These are phyloP conservation scores for Paramecium caudatum DNA, from an alignment of 73 alveolate genomes.

Conservation along the genomic window DNA sequence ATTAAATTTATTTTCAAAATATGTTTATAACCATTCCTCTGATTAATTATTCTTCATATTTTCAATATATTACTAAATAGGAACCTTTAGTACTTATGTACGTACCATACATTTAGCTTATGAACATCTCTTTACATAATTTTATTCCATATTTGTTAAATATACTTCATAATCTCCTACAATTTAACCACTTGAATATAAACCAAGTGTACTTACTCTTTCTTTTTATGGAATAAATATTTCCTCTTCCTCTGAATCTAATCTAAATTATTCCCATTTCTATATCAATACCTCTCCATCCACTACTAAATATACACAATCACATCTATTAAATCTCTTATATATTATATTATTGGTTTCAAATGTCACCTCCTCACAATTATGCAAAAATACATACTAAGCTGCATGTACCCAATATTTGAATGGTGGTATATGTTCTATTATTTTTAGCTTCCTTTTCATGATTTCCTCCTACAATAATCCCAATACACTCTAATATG, in stretches of 20 bases:
- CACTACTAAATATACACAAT: background rate
- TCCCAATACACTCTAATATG: constrained; percentile 32
- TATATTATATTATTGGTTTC: background rate
- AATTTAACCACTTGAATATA: constrained; percentile 9
- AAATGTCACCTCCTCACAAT: background rate
- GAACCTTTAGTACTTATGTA: background rate
- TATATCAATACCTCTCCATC: background rate
- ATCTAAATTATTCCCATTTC: constrained; percentile 26
- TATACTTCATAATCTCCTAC: constrained; percentile 49
- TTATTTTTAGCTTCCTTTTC: background rate
- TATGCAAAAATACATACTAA: background rate
- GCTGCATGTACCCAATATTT: background rate
- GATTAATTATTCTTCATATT: constrained; percentile 10
- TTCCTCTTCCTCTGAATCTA: constrained; percentile 16
- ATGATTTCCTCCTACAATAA: background rate
- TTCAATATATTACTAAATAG: background rate
- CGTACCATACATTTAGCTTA: constrained; percentile 27
- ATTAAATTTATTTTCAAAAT: background rate
- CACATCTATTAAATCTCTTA: background rate
- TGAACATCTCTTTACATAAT: constrained; percentile 3
- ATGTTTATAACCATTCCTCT: background rate
- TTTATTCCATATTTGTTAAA: constrained; percentile 10
- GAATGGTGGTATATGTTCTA: background rate
- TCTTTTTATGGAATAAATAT: background rate
- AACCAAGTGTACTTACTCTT: background rate